Evolutionary conservation across 2,329 filamentous ascomycete species (phyloP).

Genomic region (Hirsutella thompsonii): DNA sequence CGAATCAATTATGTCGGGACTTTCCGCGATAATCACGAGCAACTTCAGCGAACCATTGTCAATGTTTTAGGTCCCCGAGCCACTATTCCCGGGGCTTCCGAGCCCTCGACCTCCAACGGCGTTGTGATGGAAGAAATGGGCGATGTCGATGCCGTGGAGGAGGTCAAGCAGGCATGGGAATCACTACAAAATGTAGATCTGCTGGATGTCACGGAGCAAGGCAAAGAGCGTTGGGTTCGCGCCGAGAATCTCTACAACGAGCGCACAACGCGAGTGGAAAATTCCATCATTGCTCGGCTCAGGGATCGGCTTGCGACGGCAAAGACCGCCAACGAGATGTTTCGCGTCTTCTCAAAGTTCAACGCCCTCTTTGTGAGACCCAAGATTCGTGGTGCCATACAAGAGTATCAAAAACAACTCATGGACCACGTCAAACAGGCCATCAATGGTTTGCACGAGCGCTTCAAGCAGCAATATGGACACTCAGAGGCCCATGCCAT

Average conservation of each 20-base stretch:
- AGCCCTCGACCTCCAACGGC: constrained; percentile 41
- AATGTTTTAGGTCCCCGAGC: constrained; percentile 81
- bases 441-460: constrained; percentile 83
- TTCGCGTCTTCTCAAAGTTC: constrained; percentile 98
- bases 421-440: constrained; percentile 97
- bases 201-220: constrained; percentile 79
- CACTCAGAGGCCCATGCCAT: constrained; percentile 97
- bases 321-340: constrained; percentile 99
- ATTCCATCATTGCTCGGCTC: constrained; percentile 92
- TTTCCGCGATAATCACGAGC: constrained; percentile 94
- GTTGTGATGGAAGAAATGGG: constrained; percentile 87
- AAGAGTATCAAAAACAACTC: constrained; percentile 94
- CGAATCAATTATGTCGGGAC: constrained; percentile 86
- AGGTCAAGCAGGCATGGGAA: constrained; percentile 89
- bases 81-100: constrained; percentile 38
- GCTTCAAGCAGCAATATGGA: constrained; percentile 97
- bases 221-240: constrained; percentile 83
- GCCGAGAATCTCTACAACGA: constrained; percentile 97
- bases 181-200: constrained; percentile 91
- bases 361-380: constrained; percentile 96
- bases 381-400: constrained; percentile 97
- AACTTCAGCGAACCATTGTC: constrained; percentile 89
- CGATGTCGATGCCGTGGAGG: constrained; percentile 91
- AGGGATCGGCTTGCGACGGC: constrained; percentile 88
- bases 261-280: constrained; percentile 90